Base-by-base conservation (phyloP, 2,329 filamentous ascomycete species). In the Xylariaceae sp. region DNA sequence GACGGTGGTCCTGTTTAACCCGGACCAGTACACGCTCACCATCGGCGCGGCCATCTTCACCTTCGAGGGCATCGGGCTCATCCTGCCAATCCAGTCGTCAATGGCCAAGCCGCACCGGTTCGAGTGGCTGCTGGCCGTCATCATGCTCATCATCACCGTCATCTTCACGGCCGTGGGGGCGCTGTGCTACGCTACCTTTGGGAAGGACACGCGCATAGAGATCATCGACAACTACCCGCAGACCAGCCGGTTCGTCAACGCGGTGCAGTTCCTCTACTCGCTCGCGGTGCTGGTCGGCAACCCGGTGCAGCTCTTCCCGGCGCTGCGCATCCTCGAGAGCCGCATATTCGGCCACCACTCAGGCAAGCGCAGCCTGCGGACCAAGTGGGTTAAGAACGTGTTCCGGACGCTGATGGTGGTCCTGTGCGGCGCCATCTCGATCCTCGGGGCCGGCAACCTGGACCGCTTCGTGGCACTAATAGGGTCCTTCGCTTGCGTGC, bases 211-310 rank as follows among this genome's bases (percentile, higher is more conserved):
- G 7, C 71, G 75, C 49, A 84, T 83, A 38, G 80, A 86, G 50
- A 74, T 87, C 57, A 84, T 87, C 53, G 77, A 78, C 59, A 86
- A 86, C 56, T 85, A 78, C 49, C 82, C 82, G 0, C 81, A 85
- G 47, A 65, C 68, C 45, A 81, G 72, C 56, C 70, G 72, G 35
- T 65, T 86, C n/a, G 82, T 87, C 62, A 85, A 87, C 43, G 75
- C 76, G 0, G 79, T 87, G 6, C 82, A 87, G 48, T 80, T 84
- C 51, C 64, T 86, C 32, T 87, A 87, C 61, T 78, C 79, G 4
- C 56, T 85, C 16, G 82, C 82, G 2, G 79, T 87, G 6, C 64
- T 87, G n/a, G 77, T 78, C 5, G 81, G 81, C 21, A 78, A 77
- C 29, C 82, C 82, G 0, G 81, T 87, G 2, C 82, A 87, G 56